These are phyloP conservation scores for Phytophthora citrophthora DNA, from an alignment of 352 stramenopile species.

Conservation along the genomic window DNA sequence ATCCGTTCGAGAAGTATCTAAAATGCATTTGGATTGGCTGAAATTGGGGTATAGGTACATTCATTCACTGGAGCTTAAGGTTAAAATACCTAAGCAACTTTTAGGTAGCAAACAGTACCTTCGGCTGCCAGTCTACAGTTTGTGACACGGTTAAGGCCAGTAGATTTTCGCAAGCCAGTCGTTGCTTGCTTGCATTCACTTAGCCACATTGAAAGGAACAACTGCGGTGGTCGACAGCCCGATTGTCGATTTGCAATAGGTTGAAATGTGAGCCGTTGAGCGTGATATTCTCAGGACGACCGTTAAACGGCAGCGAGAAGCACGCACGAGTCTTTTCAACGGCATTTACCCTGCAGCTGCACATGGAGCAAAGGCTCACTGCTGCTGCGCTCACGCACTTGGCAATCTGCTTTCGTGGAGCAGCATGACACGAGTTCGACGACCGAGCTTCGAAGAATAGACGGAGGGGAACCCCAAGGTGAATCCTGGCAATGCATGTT, in stretches of 20 bases:
- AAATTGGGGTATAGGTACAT: slow-evolving; percentile 11
- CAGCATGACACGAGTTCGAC: neutral
- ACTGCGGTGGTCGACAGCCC: neutral
- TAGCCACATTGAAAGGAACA: too few relatives aligned
- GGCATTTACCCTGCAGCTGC: neutral
- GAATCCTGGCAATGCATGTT: neutral
- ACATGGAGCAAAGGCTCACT: neutral
- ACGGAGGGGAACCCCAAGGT: neutral
- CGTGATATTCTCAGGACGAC: neutral
- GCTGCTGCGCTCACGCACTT: slow-evolving; percentile 1
- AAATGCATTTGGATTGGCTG: slow-evolving; percentile 16
- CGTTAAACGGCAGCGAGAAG: slow-evolving; percentile 4
- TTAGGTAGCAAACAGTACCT: neutral
- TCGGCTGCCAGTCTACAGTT: too few relatives aligned
- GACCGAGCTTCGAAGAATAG: slow-evolving; percentile 11
- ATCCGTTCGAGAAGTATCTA: slow-evolving; percentile 12
- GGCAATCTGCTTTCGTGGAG: slow-evolving; percentile 24
- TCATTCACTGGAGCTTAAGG: neutral
- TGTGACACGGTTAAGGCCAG: too few relatives aligned
- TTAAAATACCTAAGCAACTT: too few relatives aligned
- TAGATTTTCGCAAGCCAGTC: too few relatives aligned
- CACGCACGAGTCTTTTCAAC: neutral
- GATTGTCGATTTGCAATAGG: slow-evolving; percentile 3
- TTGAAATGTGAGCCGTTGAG: too few relatives aligned
- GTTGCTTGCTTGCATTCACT: too few relatives aligned